Evolutionary conservation across 345 rosid genomes (phyloP).

Genomic region (Hibiscus mutabilis): DNA sequence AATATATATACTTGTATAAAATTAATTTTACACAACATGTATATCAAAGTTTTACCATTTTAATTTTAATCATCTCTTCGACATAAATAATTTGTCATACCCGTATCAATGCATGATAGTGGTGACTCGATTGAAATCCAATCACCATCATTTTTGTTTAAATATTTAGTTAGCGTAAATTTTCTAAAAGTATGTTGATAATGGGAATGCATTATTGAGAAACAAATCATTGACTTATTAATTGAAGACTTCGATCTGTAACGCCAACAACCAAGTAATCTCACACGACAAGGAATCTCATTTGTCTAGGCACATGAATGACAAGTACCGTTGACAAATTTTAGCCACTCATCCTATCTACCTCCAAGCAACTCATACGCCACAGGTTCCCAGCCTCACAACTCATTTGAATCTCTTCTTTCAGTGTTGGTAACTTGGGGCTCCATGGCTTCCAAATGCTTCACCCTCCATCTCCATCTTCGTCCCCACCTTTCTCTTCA

Average conservation of each 20-base stretch:
- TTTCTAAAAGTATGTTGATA: not conserved
- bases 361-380: conserved; percentile 10
- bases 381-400: too few relatives aligned
- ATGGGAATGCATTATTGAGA: not conserved
- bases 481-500: too few relatives aligned
- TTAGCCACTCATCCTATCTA: conserved; percentile 4
- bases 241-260: not conserved
- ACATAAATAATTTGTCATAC: too few relatives aligned
- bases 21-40: too few relatives aligned
- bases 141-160: too few relatives aligned
- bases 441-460: conserved; percentile 50
- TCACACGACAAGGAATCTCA: conserved; percentile 7
- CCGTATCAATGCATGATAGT: too few relatives aligned
- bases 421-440: conserved; percentile 5
- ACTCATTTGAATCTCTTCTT: not conserved
- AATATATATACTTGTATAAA: too few relatives aligned
- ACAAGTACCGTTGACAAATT: not conserved
- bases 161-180: not conserved
- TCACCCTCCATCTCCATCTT: conserved; percentile 38
- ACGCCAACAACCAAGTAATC: not conserved
- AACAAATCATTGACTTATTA: not conserved
- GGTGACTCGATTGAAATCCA: too few relatives aligned
- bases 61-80: too few relatives aligned
- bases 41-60: too few relatives aligned
- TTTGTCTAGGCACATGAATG: not conserved